These are phyloP conservation scores for Rubia tinctorum DNA, from an alignment of 305 asterid species.

Conservation along the genomic window DNA sequence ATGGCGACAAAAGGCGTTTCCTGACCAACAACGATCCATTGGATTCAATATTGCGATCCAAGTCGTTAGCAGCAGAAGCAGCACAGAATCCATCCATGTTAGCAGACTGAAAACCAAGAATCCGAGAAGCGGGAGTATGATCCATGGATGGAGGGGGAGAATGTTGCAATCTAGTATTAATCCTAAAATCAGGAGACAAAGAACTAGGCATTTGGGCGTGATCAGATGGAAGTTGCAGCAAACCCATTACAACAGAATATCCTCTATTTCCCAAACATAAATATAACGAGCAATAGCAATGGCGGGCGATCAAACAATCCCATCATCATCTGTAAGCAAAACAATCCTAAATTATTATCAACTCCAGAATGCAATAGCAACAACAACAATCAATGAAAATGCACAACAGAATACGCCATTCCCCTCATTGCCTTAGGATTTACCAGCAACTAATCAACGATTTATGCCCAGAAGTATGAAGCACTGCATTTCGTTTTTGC, in stretches of 20 bases:
- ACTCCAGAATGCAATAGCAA: not conserved
- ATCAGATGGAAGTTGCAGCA: slow-evolving; percentile 29
- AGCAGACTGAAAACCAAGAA: slow-evolving; percentile 52
- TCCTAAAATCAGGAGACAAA: slow-evolving; percentile 33
- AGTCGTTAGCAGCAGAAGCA: slow-evolving; percentile 14
- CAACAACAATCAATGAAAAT: not conserved
- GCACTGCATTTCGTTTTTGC: not conserved
- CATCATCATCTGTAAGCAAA: not conserved
- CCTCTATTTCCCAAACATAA: not conserved
- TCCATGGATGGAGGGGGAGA: slow-evolving; percentile 28
- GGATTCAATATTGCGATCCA: slow-evolving; percentile 29
- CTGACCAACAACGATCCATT: slow-evolving; percentile 43
- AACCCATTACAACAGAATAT: not conserved
- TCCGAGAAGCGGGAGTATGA: slow-evolving; percentile 51
- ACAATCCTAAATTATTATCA: not conserved
- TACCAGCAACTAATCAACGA: not conserved
- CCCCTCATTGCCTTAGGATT: too few relatives aligned
- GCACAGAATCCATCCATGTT: slow-evolving; percentile 22
- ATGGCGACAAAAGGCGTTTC: slow-evolving; percentile 69
- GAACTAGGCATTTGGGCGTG: slow-evolving; percentile 30
- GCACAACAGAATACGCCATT: not conserved
- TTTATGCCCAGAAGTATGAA: not conserved
- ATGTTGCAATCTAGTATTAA: slow-evolving; percentile 32
- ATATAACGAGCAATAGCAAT: too few relatives aligned
- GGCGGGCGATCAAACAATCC: not conserved